These are phyloP conservation scores for Yarrowia porcina DNA, from an alignment of 805 yeast species.

Conservation along the genomic window DNA sequence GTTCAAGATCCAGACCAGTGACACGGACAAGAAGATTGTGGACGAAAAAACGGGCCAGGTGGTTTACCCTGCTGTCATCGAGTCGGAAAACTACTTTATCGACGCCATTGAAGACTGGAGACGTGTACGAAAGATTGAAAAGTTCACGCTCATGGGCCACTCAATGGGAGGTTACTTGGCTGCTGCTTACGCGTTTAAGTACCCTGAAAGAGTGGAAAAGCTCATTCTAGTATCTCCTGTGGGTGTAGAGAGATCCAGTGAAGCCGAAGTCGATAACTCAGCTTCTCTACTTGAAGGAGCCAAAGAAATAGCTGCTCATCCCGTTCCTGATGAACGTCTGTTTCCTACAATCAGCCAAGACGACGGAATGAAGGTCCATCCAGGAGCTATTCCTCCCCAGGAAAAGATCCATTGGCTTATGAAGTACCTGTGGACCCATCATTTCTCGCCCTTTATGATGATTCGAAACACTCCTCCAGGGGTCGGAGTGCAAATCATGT, in stretches of 20 bases:
- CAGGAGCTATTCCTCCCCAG: conserved; percentile 34
- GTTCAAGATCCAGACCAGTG: conserved; percentile 42
- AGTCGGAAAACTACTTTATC: conserved; percentile 61
- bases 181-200: conserved; percentile 59
- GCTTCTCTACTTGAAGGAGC: conserved; percentile 8
- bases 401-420: conserved; percentile 65
- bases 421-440: conserved; percentile 73
- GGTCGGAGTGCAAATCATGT: conserved; percentile 51
- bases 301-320: background rate
- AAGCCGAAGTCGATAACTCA: background rate
- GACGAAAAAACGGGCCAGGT: conserved; percentile 27
- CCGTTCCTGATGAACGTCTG: conserved; percentile 8
- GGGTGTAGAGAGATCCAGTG: conserved; percentile 51
- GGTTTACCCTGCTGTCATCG: conserved; percentile 37
- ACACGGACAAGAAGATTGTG: conserved; percentile 34
- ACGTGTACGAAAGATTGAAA: conserved; percentile 45
- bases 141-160: conserved; percentile 70
- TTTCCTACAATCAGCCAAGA: background rate
- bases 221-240: conserved; percentile 87
- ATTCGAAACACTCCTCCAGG: conserved; percentile 69
- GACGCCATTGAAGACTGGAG: conserved; percentile 68
- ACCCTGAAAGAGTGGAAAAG: conserved; percentile 61
- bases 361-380: conserved; percentile 10
- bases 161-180: conserved; percentile 89
- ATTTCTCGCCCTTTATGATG: conserved; percentile 77